A percentile compares a stretch with the other conserved stretches of the same genome.
These are phyloP conservation scores for Discostella stelligeroides DNA, from an alignment of 108 stramenopile species.

Conservation along the genomic window DNA sequence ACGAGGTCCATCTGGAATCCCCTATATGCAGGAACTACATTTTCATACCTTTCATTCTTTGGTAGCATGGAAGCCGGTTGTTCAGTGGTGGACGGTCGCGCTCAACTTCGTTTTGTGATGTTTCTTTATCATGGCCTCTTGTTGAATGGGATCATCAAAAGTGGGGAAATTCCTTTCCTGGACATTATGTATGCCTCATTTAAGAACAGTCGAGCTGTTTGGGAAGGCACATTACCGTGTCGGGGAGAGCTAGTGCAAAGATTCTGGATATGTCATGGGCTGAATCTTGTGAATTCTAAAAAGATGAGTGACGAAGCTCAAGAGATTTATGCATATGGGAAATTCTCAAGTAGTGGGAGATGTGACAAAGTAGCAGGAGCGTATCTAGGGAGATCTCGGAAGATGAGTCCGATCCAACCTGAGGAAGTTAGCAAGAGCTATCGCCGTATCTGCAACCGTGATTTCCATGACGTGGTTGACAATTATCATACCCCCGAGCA, in stretches of 20 bases:
- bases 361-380: constrained; percentile 5
- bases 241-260: constrained; percentile 47
- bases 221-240: constrained; percentile 47
- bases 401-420: constrained; percentile 38
- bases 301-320: constrained; percentile 34
- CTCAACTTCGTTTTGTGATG: constrained; percentile 51
- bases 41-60: constrained; percentile 41
- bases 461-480: constrained; percentile 54
- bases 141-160: constrained; percentile 24
- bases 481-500: constrained; percentile 57
- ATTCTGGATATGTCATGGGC: constrained; percentile 52
- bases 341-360: background rate
- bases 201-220: constrained; percentile 44
- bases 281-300: constrained; percentile 20
- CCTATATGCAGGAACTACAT: constrained; percentile 48
- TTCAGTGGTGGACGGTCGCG: constrained; percentile 45
- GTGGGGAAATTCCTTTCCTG: constrained; percentile 33
- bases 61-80: constrained; percentile 50
- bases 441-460: constrained; percentile 41
- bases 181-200: constrained; percentile 46
- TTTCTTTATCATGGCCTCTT: constrained; percentile 59
- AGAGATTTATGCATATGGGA: constrained; percentile 6
- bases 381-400: constrained; percentile 8
- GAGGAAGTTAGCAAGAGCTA: constrained; percentile 41
- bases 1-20: constrained; percentile 57